Evolutionary conservation across 2,329 filamentous ascomycete genomes (phyloP).

Genomic region (Alternaria consortialis): DNA sequence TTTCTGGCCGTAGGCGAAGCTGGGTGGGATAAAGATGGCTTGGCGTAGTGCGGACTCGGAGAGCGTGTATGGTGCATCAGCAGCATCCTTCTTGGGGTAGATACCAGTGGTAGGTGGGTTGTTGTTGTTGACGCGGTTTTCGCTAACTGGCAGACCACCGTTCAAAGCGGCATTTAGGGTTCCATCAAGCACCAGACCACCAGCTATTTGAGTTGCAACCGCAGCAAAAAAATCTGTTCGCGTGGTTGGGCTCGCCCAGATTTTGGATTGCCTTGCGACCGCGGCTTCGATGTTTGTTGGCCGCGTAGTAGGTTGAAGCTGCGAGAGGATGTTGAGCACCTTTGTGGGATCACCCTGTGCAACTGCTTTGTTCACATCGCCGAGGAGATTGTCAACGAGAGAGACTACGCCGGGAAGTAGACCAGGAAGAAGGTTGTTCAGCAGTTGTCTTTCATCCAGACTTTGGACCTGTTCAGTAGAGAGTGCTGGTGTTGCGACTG

Average conservation of each 20-base stretch:
- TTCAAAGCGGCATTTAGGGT: conserved; percentile 23
- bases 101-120: conserved; percentile 37
- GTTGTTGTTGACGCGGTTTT: conserved; percentile 35
- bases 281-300: conserved; percentile 28
- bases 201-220: conserved; percentile 33
- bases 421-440: conserved; percentile 6
- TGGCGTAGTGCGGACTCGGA: conserved; percentile 57
- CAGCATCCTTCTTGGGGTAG: conserved; percentile 50
- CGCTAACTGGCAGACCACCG: conserved; percentile 27
- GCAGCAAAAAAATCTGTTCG: conserved; percentile 26
- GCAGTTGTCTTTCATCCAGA: conserved; percentile 24
- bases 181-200: conserved; percentile 27
- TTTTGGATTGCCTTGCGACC: conserved; percentile 12
- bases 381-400: conserved; percentile 19
- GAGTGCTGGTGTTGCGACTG: conserved; percentile 1
- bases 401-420: conserved; percentile 17
- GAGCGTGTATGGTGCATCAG: conserved; percentile 61
- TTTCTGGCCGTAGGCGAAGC: conserved; percentile 57
- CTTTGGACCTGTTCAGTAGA: not conserved
- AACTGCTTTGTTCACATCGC: conserved; percentile 23
- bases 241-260: conserved; percentile 30
- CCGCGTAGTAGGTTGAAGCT: conserved; percentile 24
- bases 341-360: conserved; percentile 20
- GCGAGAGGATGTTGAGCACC: conserved; percentile 22
- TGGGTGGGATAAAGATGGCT: conserved; percentile 62